These are phyloP conservation scores for Cytospora schulzeri DNA, from an alignment of 2,329 filamentous ascomycete genomes.

Conservation along the genomic window DNA sequence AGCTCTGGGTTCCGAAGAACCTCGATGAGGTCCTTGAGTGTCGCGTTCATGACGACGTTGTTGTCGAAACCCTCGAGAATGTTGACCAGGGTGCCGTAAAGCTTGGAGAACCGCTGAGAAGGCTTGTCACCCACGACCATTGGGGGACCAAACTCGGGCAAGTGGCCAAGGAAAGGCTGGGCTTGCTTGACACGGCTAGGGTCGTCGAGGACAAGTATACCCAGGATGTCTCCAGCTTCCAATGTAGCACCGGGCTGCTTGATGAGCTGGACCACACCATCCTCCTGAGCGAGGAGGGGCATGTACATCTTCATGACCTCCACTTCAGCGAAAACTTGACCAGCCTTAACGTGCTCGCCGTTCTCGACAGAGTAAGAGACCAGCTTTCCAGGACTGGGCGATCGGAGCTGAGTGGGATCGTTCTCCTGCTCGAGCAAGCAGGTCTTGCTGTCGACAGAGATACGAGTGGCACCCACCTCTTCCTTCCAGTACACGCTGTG, in stretches of 20 bases:
- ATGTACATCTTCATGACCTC: constrained; percentile 99
- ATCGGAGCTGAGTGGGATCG: constrained; percentile 93
- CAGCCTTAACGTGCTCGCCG: constrained; percentile 87
- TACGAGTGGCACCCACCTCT: constrained; percentile 90
- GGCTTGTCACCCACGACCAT: constrained; percentile 90
- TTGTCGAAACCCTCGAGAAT: constrained; percentile 96
- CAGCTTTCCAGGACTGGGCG: constrained; percentile 93
- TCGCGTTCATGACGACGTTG: constrained; percentile 89
- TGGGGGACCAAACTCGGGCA: constrained; percentile 83
- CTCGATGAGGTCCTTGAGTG: constrained; percentile 84
- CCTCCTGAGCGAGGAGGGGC: constrained; percentile 92
- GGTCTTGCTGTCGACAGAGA: constrained; percentile 97
- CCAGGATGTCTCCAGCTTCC: constrained; percentile 97
- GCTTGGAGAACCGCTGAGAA: constrained; percentile 79
- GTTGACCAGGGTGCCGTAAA: constrained; percentile 78
- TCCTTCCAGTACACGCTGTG: constrained; percentile 99
- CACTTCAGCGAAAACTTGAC: constrained; percentile 92
- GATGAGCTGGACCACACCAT: constrained; percentile 95
- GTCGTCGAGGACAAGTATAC: constrained; percentile 92
- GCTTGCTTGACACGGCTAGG: constrained; percentile 96
- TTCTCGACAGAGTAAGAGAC: constrained; percentile 98
- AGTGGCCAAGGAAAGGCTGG: constrained; percentile 86
- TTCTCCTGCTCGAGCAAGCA: constrained; percentile 98
- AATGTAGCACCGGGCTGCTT: constrained; percentile 98
- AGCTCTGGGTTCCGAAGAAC: constrained; percentile 88